A percentile compares a stretch with the other conserved stretches of the same genome.
phyloP scores from a whole-genome alignment of 1,284 basidiomycete species.

The Tilletia walkeri region DNA sequence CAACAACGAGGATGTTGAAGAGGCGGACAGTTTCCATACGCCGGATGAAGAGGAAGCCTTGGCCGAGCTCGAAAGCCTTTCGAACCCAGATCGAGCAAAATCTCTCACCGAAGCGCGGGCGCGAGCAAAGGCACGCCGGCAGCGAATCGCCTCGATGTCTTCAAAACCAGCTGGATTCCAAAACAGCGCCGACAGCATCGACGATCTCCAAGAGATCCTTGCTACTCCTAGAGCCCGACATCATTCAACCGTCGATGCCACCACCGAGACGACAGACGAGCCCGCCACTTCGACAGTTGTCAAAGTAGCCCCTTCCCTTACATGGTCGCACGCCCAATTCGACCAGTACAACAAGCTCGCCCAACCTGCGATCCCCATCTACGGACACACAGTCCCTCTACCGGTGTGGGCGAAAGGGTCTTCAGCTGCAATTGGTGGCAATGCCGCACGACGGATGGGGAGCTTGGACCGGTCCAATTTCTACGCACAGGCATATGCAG shows the following conservation, averaged over 20 bases:
- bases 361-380: background rate
- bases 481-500: constrained; percentile 9
- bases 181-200: background rate
- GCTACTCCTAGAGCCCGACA: background rate
- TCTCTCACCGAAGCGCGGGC: background rate
- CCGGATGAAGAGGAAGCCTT: constrained; percentile 1
- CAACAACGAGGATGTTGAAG: background rate
- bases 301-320: constrained; percentile 2
- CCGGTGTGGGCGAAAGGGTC: background rate
- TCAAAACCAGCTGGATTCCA: background rate
- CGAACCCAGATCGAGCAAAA: constrained; percentile 7
- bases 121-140: background rate
- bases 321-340: constrained; percentile 2
- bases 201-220: background rate
- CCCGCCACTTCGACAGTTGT: background rate
- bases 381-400: background rate
- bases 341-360: background rate
- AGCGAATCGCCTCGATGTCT: background rate
- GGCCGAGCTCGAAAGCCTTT: constrained; percentile 7
- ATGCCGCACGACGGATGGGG: background rate
- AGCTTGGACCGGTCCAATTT: constrained; percentile 2
- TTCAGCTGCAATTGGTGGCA: no score
- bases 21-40: background rate
- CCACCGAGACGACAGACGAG: background rate
- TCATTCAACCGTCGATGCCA: no score